Evolutionary conservation across 208 protist species (phyloP).

Genomic region (Trypanosoma avium): DNA sequence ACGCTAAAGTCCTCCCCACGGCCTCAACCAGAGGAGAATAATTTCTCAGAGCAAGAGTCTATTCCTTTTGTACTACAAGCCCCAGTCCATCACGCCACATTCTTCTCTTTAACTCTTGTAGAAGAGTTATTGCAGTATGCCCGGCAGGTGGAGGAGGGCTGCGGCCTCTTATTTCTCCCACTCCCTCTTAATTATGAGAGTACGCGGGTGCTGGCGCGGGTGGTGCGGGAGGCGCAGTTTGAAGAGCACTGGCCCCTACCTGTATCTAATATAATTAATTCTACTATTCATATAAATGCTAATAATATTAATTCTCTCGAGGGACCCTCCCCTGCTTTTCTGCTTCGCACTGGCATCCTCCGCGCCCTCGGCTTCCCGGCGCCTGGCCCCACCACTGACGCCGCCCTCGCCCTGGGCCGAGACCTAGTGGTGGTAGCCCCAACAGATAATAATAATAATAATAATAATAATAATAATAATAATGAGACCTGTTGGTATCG

Average conservation of each 20-base stretch:
- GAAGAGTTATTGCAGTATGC: constrained; percentile 46
- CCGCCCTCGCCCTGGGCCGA: constrained; percentile 3
- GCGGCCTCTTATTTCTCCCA: not conserved
- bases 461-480: too few species aligned
- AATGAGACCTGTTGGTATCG: too few species aligned
- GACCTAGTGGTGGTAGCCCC: constrained; percentile 1
- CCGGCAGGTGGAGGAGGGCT: constrained; percentile 11
- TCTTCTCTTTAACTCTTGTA: constrained; percentile 69
- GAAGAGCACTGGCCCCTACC: constrained; percentile 39
- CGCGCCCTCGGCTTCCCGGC: constrained; percentile 41
- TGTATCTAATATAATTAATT: too few species aligned
- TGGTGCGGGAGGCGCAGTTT: constrained; percentile 29
- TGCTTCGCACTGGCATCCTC: constrained; percentile 37
- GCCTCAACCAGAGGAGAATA: too few species aligned
- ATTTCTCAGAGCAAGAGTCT: too few species aligned
- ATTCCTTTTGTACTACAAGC: constrained; percentile 34
- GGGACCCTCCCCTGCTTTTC: constrained; percentile 14
- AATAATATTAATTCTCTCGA: too few species aligned
- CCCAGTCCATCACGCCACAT: constrained; percentile 48
- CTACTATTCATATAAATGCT: too few species aligned
- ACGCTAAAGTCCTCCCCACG: too few species aligned
- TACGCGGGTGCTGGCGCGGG: constrained; percentile 24
- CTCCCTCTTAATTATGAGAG: constrained; percentile 10
- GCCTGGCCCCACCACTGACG: constrained; percentile 5
- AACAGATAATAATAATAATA: too few species aligned